These are phyloP conservation scores for Gomphus bonarii DNA, from an alignment of 1,284 basidiomycete genomes.

Conservation along the genomic window DNA sequence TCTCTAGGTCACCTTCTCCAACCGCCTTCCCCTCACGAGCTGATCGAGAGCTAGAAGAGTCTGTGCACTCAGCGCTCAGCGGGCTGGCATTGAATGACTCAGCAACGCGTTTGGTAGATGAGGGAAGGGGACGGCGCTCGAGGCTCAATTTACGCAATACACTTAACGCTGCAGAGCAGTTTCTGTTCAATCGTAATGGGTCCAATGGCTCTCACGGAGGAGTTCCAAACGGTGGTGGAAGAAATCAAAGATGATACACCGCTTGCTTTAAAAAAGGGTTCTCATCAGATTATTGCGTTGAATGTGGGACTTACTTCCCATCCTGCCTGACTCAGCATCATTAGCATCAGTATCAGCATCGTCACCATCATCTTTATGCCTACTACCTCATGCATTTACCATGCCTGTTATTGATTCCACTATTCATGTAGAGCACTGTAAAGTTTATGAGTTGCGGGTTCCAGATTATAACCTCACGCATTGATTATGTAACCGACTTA, in stretches of 20 bases:
- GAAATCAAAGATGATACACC: neutral
- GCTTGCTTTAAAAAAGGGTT: too few relatives aligned
- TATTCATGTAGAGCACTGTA: neutral
- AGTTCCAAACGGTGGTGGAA: neutral
- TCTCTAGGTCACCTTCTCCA: conserved; percentile 14
- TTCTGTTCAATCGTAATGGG: conserved; percentile 40
- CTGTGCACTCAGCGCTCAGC: conserved; percentile 31
- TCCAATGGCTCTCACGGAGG: neutral
- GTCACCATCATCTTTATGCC: neutral
- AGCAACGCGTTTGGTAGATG: conserved; percentile 4
- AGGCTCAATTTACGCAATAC: conserved; percentile 39
- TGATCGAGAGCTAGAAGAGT: conserved; percentile 30
- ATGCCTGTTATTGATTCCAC: neutral
- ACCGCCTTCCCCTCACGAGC: conserved; percentile 20
- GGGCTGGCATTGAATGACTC: conserved; percentile 12
- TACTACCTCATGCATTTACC: neutral
- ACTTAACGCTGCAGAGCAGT: conserved; percentile 54
- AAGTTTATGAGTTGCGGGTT: neutral
- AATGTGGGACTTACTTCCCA: neutral
- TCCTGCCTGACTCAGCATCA: neutral
- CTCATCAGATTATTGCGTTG: neutral
- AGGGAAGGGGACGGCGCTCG: neutral
- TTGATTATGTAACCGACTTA: too few relatives aligned
- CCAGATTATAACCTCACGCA: too few relatives aligned
- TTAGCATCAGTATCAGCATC: neutral